A percentile compares a stretch with the other conserved stretches of the same genome.
These are phyloP conservation scores for Lasiodiplodia gonubiensis DNA, from an alignment of 2,329 filamentous ascomycete species.

Conservation along the genomic window DNA sequence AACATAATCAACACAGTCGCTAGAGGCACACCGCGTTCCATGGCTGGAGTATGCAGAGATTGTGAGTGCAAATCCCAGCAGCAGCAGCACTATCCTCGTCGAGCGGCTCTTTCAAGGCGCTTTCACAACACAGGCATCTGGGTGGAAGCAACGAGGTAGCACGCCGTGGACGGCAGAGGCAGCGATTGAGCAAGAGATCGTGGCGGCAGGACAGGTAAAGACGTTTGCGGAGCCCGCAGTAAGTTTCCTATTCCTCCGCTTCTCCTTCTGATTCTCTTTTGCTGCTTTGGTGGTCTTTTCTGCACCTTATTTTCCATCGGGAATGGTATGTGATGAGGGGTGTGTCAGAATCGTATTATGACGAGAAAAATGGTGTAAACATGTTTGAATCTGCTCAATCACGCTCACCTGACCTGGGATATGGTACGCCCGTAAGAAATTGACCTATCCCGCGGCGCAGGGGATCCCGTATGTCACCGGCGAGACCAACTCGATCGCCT, in stretches of 20 bases:
- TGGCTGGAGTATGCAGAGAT: not conserved
- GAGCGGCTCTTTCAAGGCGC: not conserved
- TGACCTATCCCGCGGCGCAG: not conserved
- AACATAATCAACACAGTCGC: not conserved
- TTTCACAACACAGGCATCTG: not conserved
- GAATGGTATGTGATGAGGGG: too few species aligned
- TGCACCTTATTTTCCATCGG: too few species aligned
- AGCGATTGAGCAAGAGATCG: not conserved
- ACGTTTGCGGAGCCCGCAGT: not conserved
- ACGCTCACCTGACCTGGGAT: not conserved
- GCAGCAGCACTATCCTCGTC: too few species aligned
- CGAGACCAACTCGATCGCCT: conserved; percentile 4
- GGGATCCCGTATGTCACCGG: not conserved
- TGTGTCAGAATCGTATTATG: too few species aligned
- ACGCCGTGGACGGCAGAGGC: not conserved
- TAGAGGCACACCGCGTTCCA: not conserved
- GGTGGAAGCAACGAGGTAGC: not conserved
- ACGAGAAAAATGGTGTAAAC: not conserved
- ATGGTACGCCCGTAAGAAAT: not conserved
- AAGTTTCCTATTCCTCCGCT: not conserved
- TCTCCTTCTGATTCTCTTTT: not conserved
- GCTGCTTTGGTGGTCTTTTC: not conserved
- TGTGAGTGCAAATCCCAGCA: not conserved
- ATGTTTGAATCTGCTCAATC: conserved; percentile 8
- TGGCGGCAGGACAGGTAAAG: not conserved